A percentile compares a stretch with the other conserved stretches of the same genome.
Evolutionary conservation across 768 basidiomycete genomes (phyloP).

Genomic region (Pisolithus microcarpus): DNA sequence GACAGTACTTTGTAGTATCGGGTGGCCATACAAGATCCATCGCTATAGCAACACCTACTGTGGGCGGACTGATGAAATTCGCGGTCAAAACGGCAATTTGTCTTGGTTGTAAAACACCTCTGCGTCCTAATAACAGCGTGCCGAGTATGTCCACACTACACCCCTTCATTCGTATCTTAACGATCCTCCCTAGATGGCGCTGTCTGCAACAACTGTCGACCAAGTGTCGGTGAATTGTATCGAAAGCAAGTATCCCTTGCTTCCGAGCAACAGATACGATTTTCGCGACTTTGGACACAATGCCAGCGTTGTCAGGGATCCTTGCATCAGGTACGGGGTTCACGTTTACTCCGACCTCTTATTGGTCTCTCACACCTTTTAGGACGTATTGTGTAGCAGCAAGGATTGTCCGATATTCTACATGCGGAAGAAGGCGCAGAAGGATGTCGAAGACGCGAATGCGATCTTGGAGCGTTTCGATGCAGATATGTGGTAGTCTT

Average conservation of each 20-base stretch:
- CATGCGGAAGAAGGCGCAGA: constrained; percentile 96
- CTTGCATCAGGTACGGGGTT: constrained; percentile 67
- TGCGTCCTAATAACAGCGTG: constrained; percentile 71
- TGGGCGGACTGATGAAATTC: constrained; percentile 98
- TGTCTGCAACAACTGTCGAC: constrained; percentile 89
- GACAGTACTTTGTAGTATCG: constrained; percentile 51
- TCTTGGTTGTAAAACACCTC: constrained; percentile 88
- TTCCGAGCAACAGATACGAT: constrained; percentile 81
- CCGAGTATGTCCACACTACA: constrained; percentile 39
- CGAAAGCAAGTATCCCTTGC: constrained; percentile 77
- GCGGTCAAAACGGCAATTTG: constrained; percentile 95
- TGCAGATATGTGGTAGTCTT: constrained; percentile 54
- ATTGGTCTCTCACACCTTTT: constrained; percentile 1
- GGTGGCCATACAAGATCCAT: constrained; percentile 96
- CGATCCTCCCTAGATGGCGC: constrained; percentile 59
- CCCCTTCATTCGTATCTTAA: background rate
- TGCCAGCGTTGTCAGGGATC: constrained; percentile 99
- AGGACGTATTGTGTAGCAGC: constrained; percentile 96
- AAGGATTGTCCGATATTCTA: constrained; percentile 99
- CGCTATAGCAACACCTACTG: constrained; percentile 91
- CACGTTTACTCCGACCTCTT: background rate
- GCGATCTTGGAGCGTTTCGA: constrained; percentile 80
- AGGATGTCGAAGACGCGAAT: constrained; percentile 88
- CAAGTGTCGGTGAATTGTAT: constrained; percentile 82
- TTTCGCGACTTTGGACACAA: constrained; percentile 95